Evolutionary conservation across 1,139 yeast genomes (phyloP).

Genomic region (Suhomyces yuchorum): DNA sequence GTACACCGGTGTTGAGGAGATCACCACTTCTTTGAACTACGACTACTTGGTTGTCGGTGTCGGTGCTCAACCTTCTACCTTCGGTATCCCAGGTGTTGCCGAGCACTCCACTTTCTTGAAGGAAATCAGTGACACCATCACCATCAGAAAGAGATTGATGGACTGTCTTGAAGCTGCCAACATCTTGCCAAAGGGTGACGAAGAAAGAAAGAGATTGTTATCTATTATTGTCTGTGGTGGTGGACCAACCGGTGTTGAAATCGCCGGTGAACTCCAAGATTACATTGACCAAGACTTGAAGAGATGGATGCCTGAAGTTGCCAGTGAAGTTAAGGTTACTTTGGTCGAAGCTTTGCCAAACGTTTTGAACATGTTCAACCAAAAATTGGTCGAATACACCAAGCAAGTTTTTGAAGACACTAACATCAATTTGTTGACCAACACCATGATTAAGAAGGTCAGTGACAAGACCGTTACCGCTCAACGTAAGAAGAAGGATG

Average conservation of each 20-base stretch:
- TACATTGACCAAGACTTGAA: constrained; percentile 87
- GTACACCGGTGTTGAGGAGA: constrained; percentile 42
- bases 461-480: constrained; percentile 69
- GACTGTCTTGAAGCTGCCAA: constrained; percentile 84
- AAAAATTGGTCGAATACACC: constrained; percentile 81
- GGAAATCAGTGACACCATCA: constrained; percentile 81
- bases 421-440: constrained; percentile 73
- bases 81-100: constrained; percentile 90
- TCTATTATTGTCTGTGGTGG: constrained; percentile 92
- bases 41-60: constrained; percentile 88
- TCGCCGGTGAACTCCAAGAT: constrained; percentile 94
- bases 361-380: constrained; percentile 84
- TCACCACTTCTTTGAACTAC: constrained; percentile 55
- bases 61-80: constrained; percentile 91
- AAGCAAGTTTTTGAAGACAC: constrained; percentile 79
- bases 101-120: constrained; percentile 85
- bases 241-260: constrained; percentile 97
- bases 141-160: constrained; percentile 75
- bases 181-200: constrained; percentile 69
- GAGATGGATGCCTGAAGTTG: constrained; percentile 87
- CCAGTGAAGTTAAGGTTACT: constrained; percentile 77
- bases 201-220: constrained; percentile 77
- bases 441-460: constrained; percentile 88
- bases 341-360: constrained; percentile 91
- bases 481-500: constrained; percentile 65